These are phyloP conservation scores for Claviceps citrina DNA, from an alignment of 2,329 filamentous ascomycete species.

Conservation along the genomic window DNA sequence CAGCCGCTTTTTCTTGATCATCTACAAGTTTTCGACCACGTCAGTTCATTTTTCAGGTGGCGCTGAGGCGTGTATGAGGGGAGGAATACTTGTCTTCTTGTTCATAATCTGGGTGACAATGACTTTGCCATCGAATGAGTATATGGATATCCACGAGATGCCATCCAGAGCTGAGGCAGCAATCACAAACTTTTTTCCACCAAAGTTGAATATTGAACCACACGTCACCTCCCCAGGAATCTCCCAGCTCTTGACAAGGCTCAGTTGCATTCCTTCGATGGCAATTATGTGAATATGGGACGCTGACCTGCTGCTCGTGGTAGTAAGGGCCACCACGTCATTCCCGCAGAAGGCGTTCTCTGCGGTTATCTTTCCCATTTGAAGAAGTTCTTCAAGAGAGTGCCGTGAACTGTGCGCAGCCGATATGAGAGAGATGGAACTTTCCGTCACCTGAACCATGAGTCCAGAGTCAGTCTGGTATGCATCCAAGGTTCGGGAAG, in stretches of 20 bases:
- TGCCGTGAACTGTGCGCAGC: conserved; percentile 21
- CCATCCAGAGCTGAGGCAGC: conserved; percentile 20
- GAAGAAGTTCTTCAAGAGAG: conserved; percentile 16
- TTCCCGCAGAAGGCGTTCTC: conserved; percentile 28
- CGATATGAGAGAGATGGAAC: conserved; percentile 25
- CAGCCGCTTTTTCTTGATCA: neutral
- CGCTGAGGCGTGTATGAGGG: too few relatives aligned
- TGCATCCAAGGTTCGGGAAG: conserved; percentile 36
- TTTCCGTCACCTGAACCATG: conserved; percentile 41
- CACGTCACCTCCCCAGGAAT: conserved; percentile 35
- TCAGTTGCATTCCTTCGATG: conserved; percentile 20
- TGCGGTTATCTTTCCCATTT: conserved; percentile 15
- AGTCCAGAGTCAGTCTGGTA: conserved; percentile 19
- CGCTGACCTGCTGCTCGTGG: conserved; percentile 19
- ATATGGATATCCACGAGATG: conserved; percentile 19
- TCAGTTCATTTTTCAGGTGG: too few relatives aligned
- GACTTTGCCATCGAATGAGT: conserved; percentile 13
- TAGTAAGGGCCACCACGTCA: conserved; percentile 27
- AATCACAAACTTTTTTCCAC: conserved; percentile 15
- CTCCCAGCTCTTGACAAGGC: conserved; percentile 16
- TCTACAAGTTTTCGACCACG: neutral
- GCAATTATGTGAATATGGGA: conserved; percentile 26
- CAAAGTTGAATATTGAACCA: conserved; percentile 20
- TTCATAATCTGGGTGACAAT: conserved; percentile 8
- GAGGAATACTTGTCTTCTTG: conserved; percentile 1